A percentile compares a stretch with the other conserved stretches of the same genome.
Evolutionary conservation across 345 rosid species (phyloP).

Genomic region (Carallia pectinifolia): DNA sequence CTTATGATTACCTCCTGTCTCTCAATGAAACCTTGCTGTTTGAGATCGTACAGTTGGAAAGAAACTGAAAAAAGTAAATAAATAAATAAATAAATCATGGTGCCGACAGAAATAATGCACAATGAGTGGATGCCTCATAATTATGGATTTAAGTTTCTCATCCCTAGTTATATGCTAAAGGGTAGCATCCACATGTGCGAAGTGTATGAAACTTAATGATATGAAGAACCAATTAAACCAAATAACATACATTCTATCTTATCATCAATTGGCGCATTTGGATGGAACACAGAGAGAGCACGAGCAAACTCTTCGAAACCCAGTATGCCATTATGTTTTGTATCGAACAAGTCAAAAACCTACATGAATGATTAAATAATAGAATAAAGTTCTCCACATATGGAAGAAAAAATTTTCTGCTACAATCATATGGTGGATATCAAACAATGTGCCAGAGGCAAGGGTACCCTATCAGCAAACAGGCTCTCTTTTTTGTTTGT

Average conservation of each 20-base stretch:
- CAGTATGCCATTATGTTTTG: conserved; percentile 92
- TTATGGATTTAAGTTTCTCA: not conserved
- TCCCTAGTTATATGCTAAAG: not conserved
- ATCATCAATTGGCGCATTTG: conserved; percentile 89
- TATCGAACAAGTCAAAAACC: conserved; percentile 97
- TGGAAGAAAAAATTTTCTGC: not conserved
- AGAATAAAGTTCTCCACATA: not conserved
- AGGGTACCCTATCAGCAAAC: conserved; percentile 91
- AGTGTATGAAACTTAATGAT: not conserved
- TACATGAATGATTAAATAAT: conserved; percentile 19
- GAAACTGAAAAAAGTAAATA: conserved; percentile 54
- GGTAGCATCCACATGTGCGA: not conserved
- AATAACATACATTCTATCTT: conserved; percentile 75
- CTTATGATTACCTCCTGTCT: conserved; percentile 77
- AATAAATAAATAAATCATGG: not conserved
- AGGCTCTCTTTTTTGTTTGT: conserved; percentile 96
- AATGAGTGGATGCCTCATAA: not conserved
- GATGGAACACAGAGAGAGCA: conserved; percentile 98
- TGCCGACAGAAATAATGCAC: conserved; percentile 9
- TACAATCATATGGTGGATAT: not conserved
- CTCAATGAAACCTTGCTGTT: conserved; percentile 99
- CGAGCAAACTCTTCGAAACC: conserved; percentile 99
- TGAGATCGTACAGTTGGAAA: conserved; percentile 94
- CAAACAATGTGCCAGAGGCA: conserved; percentile 4
- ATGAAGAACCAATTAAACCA: not conserved